phyloP scores from a whole-genome alignment of 768 basidiomycete genomes.

The Pleurotus ostreatus region DNA sequence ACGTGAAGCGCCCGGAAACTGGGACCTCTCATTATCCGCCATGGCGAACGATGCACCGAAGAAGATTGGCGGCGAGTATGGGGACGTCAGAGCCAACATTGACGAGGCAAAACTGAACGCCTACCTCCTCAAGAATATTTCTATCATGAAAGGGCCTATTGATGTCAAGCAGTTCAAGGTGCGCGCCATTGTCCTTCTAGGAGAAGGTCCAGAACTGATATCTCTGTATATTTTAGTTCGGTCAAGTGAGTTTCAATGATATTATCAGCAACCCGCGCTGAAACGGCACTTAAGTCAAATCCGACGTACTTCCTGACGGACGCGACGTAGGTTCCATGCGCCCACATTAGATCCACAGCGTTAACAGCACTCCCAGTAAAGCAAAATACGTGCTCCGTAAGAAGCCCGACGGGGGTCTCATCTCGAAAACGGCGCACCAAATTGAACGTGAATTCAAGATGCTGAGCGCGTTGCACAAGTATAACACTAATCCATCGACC shows the following conservation, averaged over 20 bases:
- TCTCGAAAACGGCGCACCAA: conserved; percentile 91
- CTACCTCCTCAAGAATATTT: conserved; percentile 59
- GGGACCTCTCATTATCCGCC: conserved; percentile 9
- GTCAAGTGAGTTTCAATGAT: conserved; percentile 58
- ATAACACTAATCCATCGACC: conserved; percentile 61
- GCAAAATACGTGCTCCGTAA: conserved; percentile 83
- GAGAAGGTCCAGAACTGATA: neutral
- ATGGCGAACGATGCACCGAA: conserved; percentile 25
- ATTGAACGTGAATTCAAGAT: conserved; percentile 91
- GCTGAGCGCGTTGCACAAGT: conserved; percentile 67
- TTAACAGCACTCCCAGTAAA: conserved; percentile 28
- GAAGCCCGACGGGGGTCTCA: conserved; percentile 83
- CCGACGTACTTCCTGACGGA: conserved; percentile 94
- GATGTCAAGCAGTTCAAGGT: conserved; percentile 92
- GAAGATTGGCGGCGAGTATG: conserved; percentile 73
- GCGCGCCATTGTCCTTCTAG: conserved; percentile 18
- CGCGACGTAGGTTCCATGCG: conserved; percentile 43
- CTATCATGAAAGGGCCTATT: conserved; percentile 58
- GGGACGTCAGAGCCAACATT: conserved; percentile 67
- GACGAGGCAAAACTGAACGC: conserved; percentile 58
- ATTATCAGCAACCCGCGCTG: neutral
- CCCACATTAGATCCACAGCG: neutral
- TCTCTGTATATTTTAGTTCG: conserved; percentile 50
- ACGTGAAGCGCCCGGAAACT: no score
- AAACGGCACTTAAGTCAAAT: conserved; percentile 61